Evolutionary conservation across 495 filamentous ascomycete genomes (phyloP), one percentile per base, ranked within the genome.

Genomic region (Penicillium steckii): DNA sequence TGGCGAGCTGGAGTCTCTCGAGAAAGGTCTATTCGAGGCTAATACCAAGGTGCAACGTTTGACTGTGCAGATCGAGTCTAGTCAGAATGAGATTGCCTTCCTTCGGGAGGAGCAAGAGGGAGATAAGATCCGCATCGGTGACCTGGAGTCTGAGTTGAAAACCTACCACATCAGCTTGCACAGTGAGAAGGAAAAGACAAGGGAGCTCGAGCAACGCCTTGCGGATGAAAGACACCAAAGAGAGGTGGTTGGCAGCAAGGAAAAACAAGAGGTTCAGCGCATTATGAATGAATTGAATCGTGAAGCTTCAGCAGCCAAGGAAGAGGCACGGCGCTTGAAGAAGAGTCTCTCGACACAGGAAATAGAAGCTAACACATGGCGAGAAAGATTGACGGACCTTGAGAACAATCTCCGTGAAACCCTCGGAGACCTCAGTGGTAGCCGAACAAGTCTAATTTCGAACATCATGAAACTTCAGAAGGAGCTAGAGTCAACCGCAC

Each of bases 61-160:
- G 9, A 86, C 85, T 8, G 89, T 98, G 44, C 91, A 97, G 68
- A 85, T 90, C 46, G 94, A 98, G 72, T 94, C 89, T 3, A 86
- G 85, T 52, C 92, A 97, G 63, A 86, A 85, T 44, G 94, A 98
- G 70, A 95, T 97, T 66, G 83, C 87, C 0, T 98, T 98, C 82
- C 66, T 98, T 22, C 85, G 95, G 5, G 95, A 98, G 62, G 94
- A 98, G 73, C 94, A 97, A 74, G 94, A 98, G 68, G 85, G 81
- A 29, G 95, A 98, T 68, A 98, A 97, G 80, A 97, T 98, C 64
- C 90, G 90, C 67, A 98, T 97, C 57, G 91, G 94, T 18, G 89
- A 97, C 57, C 75, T 97, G 3, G 90, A 96, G 61, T 86, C 86
- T 8, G 81, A 85, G 19, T 73, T 96, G 12, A 88, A 89, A 66